phyloP scores from a whole-genome alignment of 192 early-diverging fungal species.

The Linnemannia hyalina region DNA sequence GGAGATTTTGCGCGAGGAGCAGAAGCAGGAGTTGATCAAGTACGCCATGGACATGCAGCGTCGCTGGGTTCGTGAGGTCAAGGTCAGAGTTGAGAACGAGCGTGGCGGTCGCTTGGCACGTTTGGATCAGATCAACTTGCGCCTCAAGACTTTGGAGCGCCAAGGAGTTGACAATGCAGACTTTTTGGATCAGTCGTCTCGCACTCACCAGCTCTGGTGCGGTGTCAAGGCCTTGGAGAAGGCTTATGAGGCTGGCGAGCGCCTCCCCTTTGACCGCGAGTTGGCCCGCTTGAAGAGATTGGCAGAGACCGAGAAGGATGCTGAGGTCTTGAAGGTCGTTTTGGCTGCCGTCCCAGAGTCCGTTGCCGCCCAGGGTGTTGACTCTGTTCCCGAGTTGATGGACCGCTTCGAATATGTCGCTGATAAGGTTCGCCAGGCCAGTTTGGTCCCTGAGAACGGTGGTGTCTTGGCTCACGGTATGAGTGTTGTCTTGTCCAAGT shows the following conservation, averaged over 20 bases:
- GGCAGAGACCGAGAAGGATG: conserved; percentile 69
- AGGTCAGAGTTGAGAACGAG: conserved; percentile 87
- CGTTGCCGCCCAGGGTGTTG: conserved; percentile 71
- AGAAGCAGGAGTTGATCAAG: conserved; percentile 70
- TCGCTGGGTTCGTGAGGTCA: conserved; percentile 84
- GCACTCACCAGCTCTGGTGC: conserved; percentile 72
- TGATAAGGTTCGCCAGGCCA: conserved; percentile 77
- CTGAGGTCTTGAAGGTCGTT: conserved; percentile 70
- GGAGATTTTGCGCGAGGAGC: conserved; percentile 56
- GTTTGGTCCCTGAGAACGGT: conserved; percentile 90
- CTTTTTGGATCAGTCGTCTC: conserved; percentile 72
- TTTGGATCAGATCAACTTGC: conserved; percentile 84
- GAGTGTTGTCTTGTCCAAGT: conserved; percentile 75
- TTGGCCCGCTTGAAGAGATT: conserved; percentile 67
- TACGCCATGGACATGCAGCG: conserved; percentile 83
- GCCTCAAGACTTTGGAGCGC: conserved; percentile 81
- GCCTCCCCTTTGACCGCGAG: conserved; percentile 80
- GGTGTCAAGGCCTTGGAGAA: conserved; percentile 76
- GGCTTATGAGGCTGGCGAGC: conserved; percentile 59
- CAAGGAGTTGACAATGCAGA: conserved; percentile 77
- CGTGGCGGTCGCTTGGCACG: conserved; percentile 89
- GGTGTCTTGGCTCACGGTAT: conserved; percentile 87
- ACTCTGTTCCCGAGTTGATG: conserved; percentile 74
- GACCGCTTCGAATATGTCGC: conserved; percentile 79
- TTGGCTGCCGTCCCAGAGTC: conserved; percentile 70